Percentiles rank a stretch among this genome's conserved stretches.
These are phyloP conservation scores for Durotheca rogersii DNA, from an alignment of 495 filamentous ascomycete species.

Conservation along the genomic window DNA sequence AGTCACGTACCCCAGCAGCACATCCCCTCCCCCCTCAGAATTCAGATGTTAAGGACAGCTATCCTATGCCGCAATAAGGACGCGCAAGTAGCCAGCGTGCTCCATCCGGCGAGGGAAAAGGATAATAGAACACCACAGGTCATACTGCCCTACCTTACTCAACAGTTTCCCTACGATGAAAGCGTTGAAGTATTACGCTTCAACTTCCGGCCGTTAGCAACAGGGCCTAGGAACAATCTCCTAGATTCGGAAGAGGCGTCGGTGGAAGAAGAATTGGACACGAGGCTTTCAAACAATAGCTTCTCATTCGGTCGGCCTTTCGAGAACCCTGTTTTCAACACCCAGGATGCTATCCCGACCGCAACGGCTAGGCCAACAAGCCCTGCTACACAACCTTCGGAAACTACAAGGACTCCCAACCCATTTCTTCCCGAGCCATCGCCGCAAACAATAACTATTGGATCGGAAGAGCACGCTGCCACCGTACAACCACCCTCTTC, in stretches of 20 bases:
- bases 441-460: slow-evolving; percentile 15
- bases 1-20: slow-evolving; percentile 59
- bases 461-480: slow-evolving; percentile 16
- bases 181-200: slow-evolving; percentile 66
- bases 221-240: slow-evolving; percentile 17
- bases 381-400: background rate
- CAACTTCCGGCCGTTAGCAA: slow-evolving; percentile 58
- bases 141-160: slow-evolving; percentile 73
- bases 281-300: slow-evolving; percentile 9
- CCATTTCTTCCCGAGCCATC: slow-evolving; percentile 20
- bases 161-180: slow-evolving; percentile 57
- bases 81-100: slow-evolving; percentile 74
- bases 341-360: background rate
- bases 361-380: background rate
- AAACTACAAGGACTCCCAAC: slow-evolving; percentile 8
- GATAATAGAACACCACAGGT: slow-evolving; percentile 61
- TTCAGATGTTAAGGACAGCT: slow-evolving; percentile 74
- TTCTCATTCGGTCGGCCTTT: slow-evolving; percentile 25
- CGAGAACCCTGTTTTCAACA: background rate
- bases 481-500: slow-evolving; percentile 9
- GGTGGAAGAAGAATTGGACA: slow-evolving; percentile 25
- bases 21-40: slow-evolving; percentile 62
- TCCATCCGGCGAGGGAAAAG: slow-evolving; percentile 67
- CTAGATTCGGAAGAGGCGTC: slow-evolving; percentile 30
- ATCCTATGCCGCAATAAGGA: slow-evolving; percentile 64